Evolutionary conservation across 768 basidiomycete genomes (phyloP), one percentile per base, ranked within the genome.

Genomic region (Mycena indigotica): DNA sequence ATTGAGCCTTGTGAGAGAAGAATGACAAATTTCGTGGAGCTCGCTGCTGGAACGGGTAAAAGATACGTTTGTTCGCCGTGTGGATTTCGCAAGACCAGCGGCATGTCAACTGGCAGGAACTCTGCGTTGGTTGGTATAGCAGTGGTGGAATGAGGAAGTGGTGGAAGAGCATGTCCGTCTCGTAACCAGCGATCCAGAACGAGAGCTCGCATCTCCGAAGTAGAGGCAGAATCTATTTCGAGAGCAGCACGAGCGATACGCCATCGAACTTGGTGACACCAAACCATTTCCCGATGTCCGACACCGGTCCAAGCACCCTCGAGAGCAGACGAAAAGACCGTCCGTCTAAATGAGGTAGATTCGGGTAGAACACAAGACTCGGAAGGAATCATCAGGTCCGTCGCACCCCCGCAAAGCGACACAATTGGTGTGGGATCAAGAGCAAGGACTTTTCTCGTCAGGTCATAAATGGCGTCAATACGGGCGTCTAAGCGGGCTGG

Each of bases 201-300:
- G 4, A 56, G 60, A 0, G 65, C 74, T 28, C 75, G 74, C 1
- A 71, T 72, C 3, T 46, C 61, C 3, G 64, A 39, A 2, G 66
- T 68, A 25, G 50, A 46, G 0, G 72, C 63, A n/a, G 60, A 67
- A 2, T 81, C 81, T 12, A 91, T 74, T 65, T 93, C 91, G 5
- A 98, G 73, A 24, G 87, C 86, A 19, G 86, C 84, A 52, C 91
- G 80, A 16, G 95, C 95, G 29, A 96, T 77, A 23, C 86, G 83
- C 89, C 89, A 93, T 38, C 97, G 88, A 10, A 98, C 87, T 73
- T 99, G 97, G 72, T 98, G 93, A 68, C 97, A 98, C 97, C 97
- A 99, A 3, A 98, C 93, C 84, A 98, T 95, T 58, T 92, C 95
- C 39, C 86, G 86, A 70, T 99, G 97, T 24, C 95, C 96, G 4